A percentile compares a stretch with the other conserved stretches of the same genome.
phyloP scores from a whole-genome alignment of 2,329 filamentous ascomycete species.

The Botrytis galanthina region DNA sequence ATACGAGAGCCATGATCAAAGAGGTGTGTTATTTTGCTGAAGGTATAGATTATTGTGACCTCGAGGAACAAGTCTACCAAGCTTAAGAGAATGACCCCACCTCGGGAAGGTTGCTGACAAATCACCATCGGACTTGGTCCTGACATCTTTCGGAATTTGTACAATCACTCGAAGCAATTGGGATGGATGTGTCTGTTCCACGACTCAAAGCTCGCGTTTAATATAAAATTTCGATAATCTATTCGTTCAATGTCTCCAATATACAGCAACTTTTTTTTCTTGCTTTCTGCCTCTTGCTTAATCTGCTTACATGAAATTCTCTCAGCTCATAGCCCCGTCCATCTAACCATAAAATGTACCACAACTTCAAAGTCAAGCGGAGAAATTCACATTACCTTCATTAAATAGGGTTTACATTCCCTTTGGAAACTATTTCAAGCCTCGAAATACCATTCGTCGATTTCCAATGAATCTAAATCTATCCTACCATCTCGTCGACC shows the following conservation, averaged over 20 bases:
- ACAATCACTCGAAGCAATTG: background rate
- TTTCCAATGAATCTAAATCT: background rate
- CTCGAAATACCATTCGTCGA: background rate
- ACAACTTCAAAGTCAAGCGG: background rate
- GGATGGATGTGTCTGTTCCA: background rate
- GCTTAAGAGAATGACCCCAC: background rate
- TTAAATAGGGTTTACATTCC: constrained; percentile 19
- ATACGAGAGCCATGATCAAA: constrained; percentile 37
- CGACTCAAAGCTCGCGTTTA: background rate
- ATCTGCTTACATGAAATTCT: background rate
- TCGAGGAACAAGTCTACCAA: background rate
- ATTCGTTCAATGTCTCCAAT: background rate
- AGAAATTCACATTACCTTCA: background rate
- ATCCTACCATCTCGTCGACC: background rate
- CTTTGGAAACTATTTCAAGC: background rate
- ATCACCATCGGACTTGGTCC: background rate
- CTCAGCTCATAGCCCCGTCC: background rate
- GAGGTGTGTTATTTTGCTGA: background rate
- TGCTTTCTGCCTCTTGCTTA: background rate
- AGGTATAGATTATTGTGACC: background rate
- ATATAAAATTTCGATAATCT: background rate
- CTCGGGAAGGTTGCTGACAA: background rate
- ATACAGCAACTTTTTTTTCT: background rate
- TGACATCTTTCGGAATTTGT: background rate
- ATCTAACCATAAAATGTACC: background rate